A percentile compares a stretch with the other conserved stretches of the same genome.
phyloP scores from a whole-genome alignment of 2,329 filamentous ascomycete genomes.

The Diaporthe caulivora region DNA sequence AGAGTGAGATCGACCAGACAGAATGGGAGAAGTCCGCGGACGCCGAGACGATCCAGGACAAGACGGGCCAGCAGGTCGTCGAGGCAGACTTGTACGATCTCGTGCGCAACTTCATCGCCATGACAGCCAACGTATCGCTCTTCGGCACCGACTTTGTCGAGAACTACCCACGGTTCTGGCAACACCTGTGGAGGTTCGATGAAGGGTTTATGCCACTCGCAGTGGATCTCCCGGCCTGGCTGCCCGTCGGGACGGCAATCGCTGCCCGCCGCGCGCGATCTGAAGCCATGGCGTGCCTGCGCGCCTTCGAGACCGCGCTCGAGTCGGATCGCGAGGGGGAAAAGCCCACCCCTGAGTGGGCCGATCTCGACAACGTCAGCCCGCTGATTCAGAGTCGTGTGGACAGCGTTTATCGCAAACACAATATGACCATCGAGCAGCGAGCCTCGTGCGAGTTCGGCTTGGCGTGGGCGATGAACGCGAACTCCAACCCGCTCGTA shows the following conservation, averaged over 20 bases:
- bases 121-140: slow-evolving; percentile 50
- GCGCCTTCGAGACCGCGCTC: slow-evolving; percentile 52
- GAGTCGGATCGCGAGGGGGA: slow-evolving; percentile 50
- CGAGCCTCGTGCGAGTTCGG: slow-evolving; percentile 52
- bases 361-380: slow-evolving; percentile 53
- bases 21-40: slow-evolving; percentile 54
- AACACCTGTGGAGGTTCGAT: slow-evolving; percentile 54
- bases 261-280: slow-evolving; percentile 48
- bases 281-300: slow-evolving; percentile 46
- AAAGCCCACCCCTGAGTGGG: slow-evolving; percentile 51
- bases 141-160: slow-evolving; percentile 57
- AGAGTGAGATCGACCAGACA: slow-evolving; percentile 52
- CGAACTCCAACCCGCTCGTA: slow-evolving; percentile 53
- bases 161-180: slow-evolving; percentile 54
- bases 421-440: slow-evolving; percentile 47
- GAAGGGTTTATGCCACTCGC: slow-evolving; percentile 49
- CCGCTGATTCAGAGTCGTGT: slow-evolving; percentile 48
- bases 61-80: slow-evolving; percentile 46
- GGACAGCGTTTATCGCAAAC: slow-evolving; percentile 39
- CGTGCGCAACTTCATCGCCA: slow-evolving; percentile 52
- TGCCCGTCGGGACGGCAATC: slow-evolving; percentile 50
- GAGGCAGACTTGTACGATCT: slow-evolving; percentile 51
- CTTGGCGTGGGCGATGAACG: slow-evolving; percentile 54
- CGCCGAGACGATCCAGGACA: slow-evolving; percentile 48
- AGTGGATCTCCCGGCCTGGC: slow-evolving; percentile 48